Evolutionary conservation across 257 asterid genomes (phyloP).

Genomic region (Fraxinus cuspidata): DNA sequence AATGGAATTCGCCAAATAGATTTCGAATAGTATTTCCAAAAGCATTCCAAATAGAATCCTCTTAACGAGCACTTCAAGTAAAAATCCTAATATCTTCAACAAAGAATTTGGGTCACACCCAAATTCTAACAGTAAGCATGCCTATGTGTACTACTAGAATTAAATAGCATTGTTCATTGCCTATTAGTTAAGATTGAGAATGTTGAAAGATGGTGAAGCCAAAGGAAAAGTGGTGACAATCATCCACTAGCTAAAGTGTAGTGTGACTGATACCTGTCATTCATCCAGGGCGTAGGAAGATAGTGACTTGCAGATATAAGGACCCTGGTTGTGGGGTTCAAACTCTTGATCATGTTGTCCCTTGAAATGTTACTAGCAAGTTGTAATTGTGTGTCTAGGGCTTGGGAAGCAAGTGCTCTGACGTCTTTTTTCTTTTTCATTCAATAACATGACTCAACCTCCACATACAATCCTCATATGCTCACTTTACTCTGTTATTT

Average conservation of each 20-base stretch:
- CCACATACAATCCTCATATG: slow-evolving; percentile 7
- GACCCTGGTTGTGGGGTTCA: slow-evolving; percentile 24
- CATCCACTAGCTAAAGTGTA: background rate
- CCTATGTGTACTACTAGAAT: too few relatives aligned
- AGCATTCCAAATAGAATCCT: too few relatives aligned
- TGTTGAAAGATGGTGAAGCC: background rate
- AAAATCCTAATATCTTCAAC: too few relatives aligned
- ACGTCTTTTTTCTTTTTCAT: slow-evolving; percentile 6
- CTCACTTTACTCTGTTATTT: background rate
- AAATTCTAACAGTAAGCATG: too few relatives aligned
- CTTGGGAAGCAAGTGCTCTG: slow-evolving; percentile 38
- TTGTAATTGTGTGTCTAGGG: slow-evolving; percentile 20
- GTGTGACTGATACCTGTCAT: slow-evolving; percentile 24
- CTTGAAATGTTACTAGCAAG: slow-evolving; percentile 17
- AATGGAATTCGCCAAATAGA: too few relatives aligned
- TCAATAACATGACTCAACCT: slow-evolving; percentile 20
- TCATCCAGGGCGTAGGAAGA: slow-evolving; percentile 25
- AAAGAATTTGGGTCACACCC: too few relatives aligned
- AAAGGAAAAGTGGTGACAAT: background rate
- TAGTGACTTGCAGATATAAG: background rate
- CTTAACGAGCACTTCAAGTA: too few relatives aligned
- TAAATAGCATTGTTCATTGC: too few relatives aligned
- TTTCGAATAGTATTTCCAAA: too few relatives aligned
- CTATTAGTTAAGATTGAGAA: background rate
- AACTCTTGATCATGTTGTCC: background rate